Evolutionary conservation across 345 rosid species (phyloP).

Genomic region (Corchorus capsularis): DNA sequence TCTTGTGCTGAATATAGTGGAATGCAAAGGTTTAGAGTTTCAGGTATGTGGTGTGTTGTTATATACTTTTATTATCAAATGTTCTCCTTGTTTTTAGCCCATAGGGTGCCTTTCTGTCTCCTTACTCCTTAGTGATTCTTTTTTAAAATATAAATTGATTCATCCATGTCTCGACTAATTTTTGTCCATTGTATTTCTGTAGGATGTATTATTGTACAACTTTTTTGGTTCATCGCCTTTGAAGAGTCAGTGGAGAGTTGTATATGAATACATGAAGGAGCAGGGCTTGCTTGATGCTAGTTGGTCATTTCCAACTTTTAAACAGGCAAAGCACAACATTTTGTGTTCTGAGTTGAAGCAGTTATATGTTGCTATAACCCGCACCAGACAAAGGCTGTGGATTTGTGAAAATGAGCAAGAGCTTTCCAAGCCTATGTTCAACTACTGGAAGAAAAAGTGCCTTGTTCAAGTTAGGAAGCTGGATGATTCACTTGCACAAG

Average conservation of each 20-base stretch:
- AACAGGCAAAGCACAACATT: slow-evolving; percentile 37
- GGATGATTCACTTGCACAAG: slow-evolving; percentile 40
- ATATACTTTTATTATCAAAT: background rate
- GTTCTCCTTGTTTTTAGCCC: background rate
- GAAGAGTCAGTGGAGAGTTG: slow-evolving; percentile 51
- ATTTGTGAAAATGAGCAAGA: slow-evolving; percentile 48
- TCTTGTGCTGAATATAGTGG: slow-evolving; percentile 46
- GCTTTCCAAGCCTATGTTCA: slow-evolving; percentile 38
- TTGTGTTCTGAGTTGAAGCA: slow-evolving; percentile 56
- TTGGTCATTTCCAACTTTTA: slow-evolving; percentile 34
- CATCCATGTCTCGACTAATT: background rate
- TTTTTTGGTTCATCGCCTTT: slow-evolving; percentile 53
- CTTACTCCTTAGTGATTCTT: background rate
- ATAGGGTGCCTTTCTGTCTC: background rate
- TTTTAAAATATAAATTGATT: background rate
- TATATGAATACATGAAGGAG: slow-evolving; percentile 45
- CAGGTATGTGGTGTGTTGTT: slow-evolving; percentile 35
- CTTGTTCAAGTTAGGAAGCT: slow-evolving; percentile 40
- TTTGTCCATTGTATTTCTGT: slow-evolving; percentile 9
- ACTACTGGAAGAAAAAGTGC: slow-evolving; percentile 36
- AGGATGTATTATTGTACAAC: slow-evolving; percentile 57
- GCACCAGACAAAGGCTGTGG: slow-evolving; percentile 58
- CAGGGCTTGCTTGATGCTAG: slow-evolving; percentile 30
- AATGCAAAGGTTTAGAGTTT: slow-evolving; percentile 60
- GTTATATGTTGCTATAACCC: slow-evolving; percentile 56